Evolutionary conservation across 192 early-diverging fungal genomes (phyloP).

Genomic region (Mortierella hygrophila): DNA sequence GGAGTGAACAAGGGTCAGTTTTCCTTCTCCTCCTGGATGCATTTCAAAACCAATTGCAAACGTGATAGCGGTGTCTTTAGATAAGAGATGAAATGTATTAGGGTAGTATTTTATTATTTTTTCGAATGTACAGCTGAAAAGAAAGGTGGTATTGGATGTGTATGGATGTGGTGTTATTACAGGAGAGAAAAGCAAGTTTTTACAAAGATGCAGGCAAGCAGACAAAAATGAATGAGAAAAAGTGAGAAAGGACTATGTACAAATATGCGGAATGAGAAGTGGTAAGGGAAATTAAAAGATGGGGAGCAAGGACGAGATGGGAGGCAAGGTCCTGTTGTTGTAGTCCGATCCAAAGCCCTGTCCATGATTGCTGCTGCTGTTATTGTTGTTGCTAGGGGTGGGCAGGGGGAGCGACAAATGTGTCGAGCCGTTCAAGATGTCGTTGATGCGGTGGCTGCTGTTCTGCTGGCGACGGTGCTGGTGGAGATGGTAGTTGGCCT

Average conservation of each 20-base stretch:
- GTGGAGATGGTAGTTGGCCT: slow-evolving; percentile 50
- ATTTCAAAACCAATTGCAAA: no score
- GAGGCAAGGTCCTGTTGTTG: slow-evolving; percentile 43
- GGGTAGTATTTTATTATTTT: background rate
- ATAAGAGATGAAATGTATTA: background rate
- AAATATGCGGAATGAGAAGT: background rate
- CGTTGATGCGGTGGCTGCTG: slow-evolving; percentile 39
- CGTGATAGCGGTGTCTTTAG: no score
- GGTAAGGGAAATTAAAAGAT: slow-evolving; percentile 33
- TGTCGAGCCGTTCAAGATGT: slow-evolving; percentile 54
- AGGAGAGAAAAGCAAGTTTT: background rate
- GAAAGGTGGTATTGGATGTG: no score
- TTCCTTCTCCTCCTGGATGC: background rate
- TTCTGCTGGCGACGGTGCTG: slow-evolving; percentile 42
- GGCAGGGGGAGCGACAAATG: slow-evolving; percentile 53
- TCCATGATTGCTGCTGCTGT: slow-evolving; percentile 17
- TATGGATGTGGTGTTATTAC: background rate
- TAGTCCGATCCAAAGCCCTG: slow-evolving; percentile 45
- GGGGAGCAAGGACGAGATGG: slow-evolving; percentile 52
- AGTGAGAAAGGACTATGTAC: slow-evolving; percentile 20
- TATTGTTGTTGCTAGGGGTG: slow-evolving; percentile 22
- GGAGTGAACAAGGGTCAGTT: background rate
- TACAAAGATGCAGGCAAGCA: background rate
- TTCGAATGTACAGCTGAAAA: background rate
- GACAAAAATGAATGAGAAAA: background rate